Evolutionary conservation across 805 yeast genomes (phyloP), one percentile per base, ranked within the genome.

Genomic region (Teunomyces aglyptinius): DNA sequence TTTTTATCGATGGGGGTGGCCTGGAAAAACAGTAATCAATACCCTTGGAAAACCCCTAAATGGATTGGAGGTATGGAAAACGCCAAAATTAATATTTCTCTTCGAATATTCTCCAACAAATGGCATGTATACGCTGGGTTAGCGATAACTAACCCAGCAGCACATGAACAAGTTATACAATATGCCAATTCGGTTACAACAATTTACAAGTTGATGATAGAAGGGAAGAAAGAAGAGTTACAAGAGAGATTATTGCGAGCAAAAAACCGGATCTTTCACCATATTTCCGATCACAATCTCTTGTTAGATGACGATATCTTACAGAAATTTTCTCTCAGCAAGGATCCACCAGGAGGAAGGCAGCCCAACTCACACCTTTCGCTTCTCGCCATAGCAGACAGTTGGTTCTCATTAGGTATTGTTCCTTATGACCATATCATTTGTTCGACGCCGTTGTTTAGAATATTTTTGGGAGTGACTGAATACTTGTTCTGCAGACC

Each of bases 101-200:
- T 94, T 61, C 75, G 99, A 52, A 94, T 94, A 43, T 94, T 77
- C 64, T 83, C 96, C 13, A 94, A 91, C 67, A 90, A 91, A 67
- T 94, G 97, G 96, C 99, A 94, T 64, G 98, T 94, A 26, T 94
- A 94, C 61, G 98, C 98, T 4, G 99, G 99, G 0, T 73, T 94
- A 57, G 97, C 98, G 7, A 92, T 94, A 54, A 86, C 96, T 1
- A 94, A 94, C 59, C 97, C 97, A 1, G 81, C 91, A 36, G 97
- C 98, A 0, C 97, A 92, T 59, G 80, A 78, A 33, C 98, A 94
- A 66, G 85, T 95, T 15, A 74, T 87, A 53, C 97, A 91, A 63
- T 94, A 92, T 63, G 86, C 98, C 2, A 78, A 80, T 29, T 86
- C 96, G 1, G 85, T 86, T 2, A 85, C 94, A 0, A 94, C 87